Base-by-base conservation (phyloP, 2,329 filamentous ascomycete genomes). In the Botryotinia convoluta region DNA sequence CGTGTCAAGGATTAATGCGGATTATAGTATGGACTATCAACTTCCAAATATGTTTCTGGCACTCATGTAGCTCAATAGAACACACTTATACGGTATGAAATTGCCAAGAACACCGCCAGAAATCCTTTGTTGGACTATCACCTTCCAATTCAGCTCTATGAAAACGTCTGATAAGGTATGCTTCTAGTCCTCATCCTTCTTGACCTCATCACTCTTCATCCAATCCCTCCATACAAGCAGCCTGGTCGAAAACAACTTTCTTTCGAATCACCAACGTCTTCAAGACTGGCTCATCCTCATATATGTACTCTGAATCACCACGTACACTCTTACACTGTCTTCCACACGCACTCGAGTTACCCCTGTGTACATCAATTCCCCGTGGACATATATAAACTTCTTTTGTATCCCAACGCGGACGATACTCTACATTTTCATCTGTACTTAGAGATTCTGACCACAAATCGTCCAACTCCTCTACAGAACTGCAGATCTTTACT, bases 351-450 rank as follows among this genome's bases (percentile, higher is more conserved):
- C 5, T 29, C 9, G 37, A 4, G n/a, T 65, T 59, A 10, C 70
- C 70, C 37, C 62, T 74, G 62, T 81, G 80, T 7, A 63, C 73
- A 4, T 0, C 0, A 39, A 81, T 77, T 35, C 62, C 59, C 14
- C 77, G 76, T 12, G 81, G 80, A 63, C 80, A 81, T 14, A 85
- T 79, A 74, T 84, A 86, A 2, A 85, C 82, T 76, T 82, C 83
- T 73, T 83, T 82, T 2, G 79, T 82, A 32, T 37, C 16, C 71
- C 76, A 77, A 75, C 5, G 68, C 26, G 54, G 42, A 57, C 59
- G 35, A 59, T 60, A 72, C 37, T 70, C 74, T 39, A 26, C 32
- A 60, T 45, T 29, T 42, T 70, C 65, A 63, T 70, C 39, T 32
- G 29, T 37, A 3, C 44, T 26, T 20, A 18, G 29, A 26, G 32